A percentile compares a stretch with the other conserved stretches of the same genome.
Evolutionary conservation across 2,329 filamentous ascomycete genomes (phyloP).

Genomic region (Fusarium redolens): DNA sequence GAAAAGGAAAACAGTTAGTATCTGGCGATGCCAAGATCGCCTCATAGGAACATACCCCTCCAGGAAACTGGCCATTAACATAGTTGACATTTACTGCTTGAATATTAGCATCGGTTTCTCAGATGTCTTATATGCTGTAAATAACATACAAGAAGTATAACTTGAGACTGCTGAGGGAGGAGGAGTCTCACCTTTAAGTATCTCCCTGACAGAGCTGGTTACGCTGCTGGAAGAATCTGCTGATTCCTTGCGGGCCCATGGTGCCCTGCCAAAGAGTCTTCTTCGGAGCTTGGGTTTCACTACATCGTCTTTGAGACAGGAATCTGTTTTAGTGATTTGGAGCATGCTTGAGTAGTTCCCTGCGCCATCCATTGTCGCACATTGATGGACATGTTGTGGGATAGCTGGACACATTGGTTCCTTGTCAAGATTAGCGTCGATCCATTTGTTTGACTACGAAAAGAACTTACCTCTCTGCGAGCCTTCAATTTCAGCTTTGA

Average conservation of each 20-base stretch:
- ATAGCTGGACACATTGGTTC: conserved; percentile 20
- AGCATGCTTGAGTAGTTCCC: conserved; percentile 33
- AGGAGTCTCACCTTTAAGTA: conserved; percentile 53
- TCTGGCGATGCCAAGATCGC: conserved; percentile 7
- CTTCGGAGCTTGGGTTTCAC: conserved; percentile 45
- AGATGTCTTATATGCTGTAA: too few relatives aligned
- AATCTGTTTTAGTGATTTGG: conserved; percentile 37
- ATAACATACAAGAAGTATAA: conserved; percentile 16
- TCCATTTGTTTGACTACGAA: neutral
- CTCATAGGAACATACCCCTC: conserved; percentile 45
- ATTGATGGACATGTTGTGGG: conserved; percentile 24
- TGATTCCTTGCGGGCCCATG: conserved; percentile 56
- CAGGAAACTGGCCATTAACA: conserved; percentile 47
- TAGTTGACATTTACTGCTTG: conserved; percentile 16
- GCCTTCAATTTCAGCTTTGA: conserved; percentile 32
- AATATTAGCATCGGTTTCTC: conserved; percentile 5
- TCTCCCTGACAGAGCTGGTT: conserved; percentile 56
- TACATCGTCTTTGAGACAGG: conserved; percentile 50
- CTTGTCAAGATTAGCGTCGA: conserved; percentile 18
- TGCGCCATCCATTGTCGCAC: conserved; percentile 16
- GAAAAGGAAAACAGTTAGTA: neutral
- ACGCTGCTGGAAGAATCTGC: conserved; percentile 52
- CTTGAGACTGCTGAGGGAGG: conserved; percentile 46
- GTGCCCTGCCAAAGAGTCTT: conserved; percentile 55
- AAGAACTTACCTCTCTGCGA: conserved; percentile 22